A percentile compares a stretch with the other conserved stretches of the same genome.
Conservation (phyloP, 192 early-diverging fungal species). For the Gryganskiella cystojenkinii region DNA sequence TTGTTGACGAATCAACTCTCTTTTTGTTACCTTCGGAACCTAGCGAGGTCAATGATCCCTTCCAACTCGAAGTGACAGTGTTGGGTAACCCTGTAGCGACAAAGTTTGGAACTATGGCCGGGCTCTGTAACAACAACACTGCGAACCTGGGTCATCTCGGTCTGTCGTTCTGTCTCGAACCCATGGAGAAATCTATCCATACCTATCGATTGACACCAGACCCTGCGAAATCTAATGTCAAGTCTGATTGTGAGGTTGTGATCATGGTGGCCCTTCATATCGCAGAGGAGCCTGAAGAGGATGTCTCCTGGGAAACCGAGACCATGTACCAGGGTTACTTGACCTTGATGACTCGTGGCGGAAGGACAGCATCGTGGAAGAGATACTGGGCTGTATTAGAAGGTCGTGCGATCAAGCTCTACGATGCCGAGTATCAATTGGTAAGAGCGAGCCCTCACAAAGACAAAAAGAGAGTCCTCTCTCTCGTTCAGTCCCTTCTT, state of each 20-base stretch:
- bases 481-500: too few species aligned
- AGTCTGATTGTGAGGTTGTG: slow-evolving; percentile 38
- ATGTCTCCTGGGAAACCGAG: slow-evolving; percentile 39
- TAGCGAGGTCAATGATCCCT: slow-evolving; percentile 43
- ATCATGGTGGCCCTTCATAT: slow-evolving; percentile 39
- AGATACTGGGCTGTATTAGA: slow-evolving; percentile 45
- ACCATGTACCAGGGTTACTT: slow-evolving; percentile 27
- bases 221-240: slow-evolving; percentile 3
- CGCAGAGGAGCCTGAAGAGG: slow-evolving; percentile 33
- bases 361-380: slow-evolving; percentile 35
- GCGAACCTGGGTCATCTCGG: slow-evolving; percentile 24
- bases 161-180: slow-evolving; percentile 27
- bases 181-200: slow-evolving; percentile 14
- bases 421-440: slow-evolving; percentile 44
- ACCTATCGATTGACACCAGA: slow-evolving; percentile 8
- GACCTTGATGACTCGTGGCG: slow-evolving; percentile 41
- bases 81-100: slow-evolving; percentile 21
- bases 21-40: not conserved
- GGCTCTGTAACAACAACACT: slow-evolving; percentile 27
- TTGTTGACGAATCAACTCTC: not conserved
- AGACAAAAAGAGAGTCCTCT: too few species aligned
- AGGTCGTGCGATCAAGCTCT: slow-evolving; percentile 35
- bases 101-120: slow-evolving; percentile 44
- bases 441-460: slow-evolving; percentile 19
- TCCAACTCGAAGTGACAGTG: slow-evolving; percentile 39